Conservation (phyloP, 2,329 filamentous ascomycete genomes). For the Exophiala alcalophila region DNA sequence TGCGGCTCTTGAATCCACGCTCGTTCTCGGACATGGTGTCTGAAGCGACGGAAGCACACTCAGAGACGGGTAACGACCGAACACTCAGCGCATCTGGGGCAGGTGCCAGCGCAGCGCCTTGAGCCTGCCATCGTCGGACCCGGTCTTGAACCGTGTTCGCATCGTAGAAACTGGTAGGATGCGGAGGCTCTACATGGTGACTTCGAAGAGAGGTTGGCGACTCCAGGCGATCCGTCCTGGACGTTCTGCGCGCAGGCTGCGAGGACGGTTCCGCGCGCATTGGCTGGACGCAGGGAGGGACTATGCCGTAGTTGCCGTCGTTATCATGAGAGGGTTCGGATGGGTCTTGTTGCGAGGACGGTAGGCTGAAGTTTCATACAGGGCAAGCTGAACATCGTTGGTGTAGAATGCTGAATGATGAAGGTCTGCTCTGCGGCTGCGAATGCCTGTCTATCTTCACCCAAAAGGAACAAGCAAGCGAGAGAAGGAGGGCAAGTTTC, state of each 20-base stretch:
- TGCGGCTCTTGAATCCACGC: conserved; percentile 12
- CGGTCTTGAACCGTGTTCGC: conserved; percentile 70
- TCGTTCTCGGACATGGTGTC: conserved; percentile 16
- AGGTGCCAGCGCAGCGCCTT: conserved; percentile 56
- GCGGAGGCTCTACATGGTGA: conserved; percentile 23
- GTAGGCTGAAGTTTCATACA: no score
- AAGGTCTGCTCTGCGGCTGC: no score
- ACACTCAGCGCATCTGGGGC: conserved; percentile 30
- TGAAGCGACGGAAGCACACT: conserved; percentile 16
- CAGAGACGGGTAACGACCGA: conserved; percentile 24
- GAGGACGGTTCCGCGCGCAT: conserved; percentile 38
- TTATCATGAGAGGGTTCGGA: not conserved
- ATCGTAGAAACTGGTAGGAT: conserved; percentile 51
- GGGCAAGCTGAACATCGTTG: no score
- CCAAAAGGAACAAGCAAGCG: not conserved
- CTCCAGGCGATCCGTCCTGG: conserved; percentile 10
- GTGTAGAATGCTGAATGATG: no score
- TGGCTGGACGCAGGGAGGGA: no score
- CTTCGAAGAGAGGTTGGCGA: conserved; percentile 8
- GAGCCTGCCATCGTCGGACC: conserved; percentile 80
- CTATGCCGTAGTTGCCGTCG: not conserved
- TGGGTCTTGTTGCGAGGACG: no score
- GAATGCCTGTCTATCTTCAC: not conserved
- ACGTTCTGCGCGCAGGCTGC: conserved; percentile 33
- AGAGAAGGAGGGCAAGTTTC: conserved; percentile 3